phyloP scores from a whole-genome alignment of 2,329 filamentous ascomycete genomes.

The Sporothrix globosa region DNA sequence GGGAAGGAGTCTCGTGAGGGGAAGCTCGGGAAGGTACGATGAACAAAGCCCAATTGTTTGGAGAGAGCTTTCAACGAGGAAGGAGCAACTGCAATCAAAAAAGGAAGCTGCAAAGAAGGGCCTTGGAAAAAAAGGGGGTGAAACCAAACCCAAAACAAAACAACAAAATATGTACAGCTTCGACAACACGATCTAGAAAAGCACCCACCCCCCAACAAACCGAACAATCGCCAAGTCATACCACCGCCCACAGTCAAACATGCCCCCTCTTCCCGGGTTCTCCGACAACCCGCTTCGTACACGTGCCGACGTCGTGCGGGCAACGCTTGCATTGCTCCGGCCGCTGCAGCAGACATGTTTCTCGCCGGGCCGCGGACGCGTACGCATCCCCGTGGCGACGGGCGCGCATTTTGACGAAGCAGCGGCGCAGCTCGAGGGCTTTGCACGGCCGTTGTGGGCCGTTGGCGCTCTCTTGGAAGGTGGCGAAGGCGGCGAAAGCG shows the following conservation, averaged over 20 bases:
- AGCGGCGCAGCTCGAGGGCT: slow-evolving; percentile 53
- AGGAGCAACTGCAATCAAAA: background rate
- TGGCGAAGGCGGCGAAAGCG: background rate
- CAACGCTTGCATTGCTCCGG: slow-evolving; percentile 43
- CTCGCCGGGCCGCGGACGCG: slow-evolving; percentile 44
- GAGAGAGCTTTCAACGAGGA: background rate
- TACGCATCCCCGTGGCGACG: slow-evolving; percentile 46
- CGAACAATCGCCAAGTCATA: background rate
- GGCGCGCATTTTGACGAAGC: slow-evolving; percentile 50
- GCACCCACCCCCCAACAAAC: background rate
- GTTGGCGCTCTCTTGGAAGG: slow-evolving; percentile 32
- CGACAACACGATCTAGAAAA: background rate
- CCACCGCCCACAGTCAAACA: slow-evolving; percentile 32
- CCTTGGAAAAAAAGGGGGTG: background rate
- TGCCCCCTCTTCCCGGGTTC: slow-evolving; percentile 48
- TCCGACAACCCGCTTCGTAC: slow-evolving; percentile 47
- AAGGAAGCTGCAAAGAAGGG: background rate
- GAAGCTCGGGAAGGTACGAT: slow-evolving; percentile 9
- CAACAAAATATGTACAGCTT: background rate
- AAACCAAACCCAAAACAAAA: background rate
- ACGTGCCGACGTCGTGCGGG: slow-evolving; percentile 45
- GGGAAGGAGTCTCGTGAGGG: slow-evolving; percentile 8
- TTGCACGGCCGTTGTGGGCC: slow-evolving; percentile 47
- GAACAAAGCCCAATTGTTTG: background rate
- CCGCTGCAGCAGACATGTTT: slow-evolving; percentile 43